Conservation (phyloP, 2,329 filamentous ascomycete genomes). For the Tolypocladium paradoxum region DNA sequence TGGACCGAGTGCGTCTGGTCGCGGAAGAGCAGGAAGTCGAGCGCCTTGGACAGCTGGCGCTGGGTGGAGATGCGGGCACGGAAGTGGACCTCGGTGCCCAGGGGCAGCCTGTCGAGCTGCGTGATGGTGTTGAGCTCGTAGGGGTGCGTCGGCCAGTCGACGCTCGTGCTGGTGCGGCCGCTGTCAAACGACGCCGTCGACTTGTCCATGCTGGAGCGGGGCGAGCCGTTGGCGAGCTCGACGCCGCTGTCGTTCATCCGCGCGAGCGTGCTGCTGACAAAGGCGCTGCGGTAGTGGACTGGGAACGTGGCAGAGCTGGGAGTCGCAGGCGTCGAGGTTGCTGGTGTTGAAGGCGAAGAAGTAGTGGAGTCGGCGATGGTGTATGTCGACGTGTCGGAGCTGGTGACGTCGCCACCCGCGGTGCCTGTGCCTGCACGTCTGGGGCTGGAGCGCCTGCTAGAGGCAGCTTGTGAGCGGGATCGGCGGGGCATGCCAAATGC, state of each 20-base stretch:
- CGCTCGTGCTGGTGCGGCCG: constrained; percentile 23
- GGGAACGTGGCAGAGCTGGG: constrained; percentile 3
- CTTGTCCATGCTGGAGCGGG: constrained; percentile 17
- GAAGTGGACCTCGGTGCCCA: constrained; percentile 30
- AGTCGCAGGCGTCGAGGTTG: background rate
- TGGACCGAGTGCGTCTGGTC: constrained; percentile 78
- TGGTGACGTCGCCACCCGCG: background rate
- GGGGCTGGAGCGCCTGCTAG: no score
- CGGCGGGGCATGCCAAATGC: constrained; percentile 22
- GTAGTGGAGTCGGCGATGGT: background rate
- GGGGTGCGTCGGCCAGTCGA: constrained; percentile 28
- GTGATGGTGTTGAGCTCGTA: constrained; percentile 26
- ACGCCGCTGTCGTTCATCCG: constrained; percentile 22
- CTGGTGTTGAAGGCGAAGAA: constrained; percentile 3
- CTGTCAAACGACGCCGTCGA: constrained; percentile 23
- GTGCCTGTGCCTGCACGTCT: background rate
- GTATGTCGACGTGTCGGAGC: background rate
- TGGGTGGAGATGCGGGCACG: constrained; percentile 45
- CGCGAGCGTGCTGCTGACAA: constrained; percentile 10
- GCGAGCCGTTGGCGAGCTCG: constrained; percentile 17
- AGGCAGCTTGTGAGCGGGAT: constrained; percentile 16
- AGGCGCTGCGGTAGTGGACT: constrained; percentile 5
- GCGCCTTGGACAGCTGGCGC: constrained; percentile 67
- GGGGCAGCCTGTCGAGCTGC: constrained; percentile 23
- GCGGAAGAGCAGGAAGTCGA: constrained; percentile 79